A percentile compares a stretch with the other conserved stretches of the same genome.
phyloP scores from a whole-genome alignment of 2,329 filamentous ascomycete genomes.

The Cladosporium velox region DNA sequence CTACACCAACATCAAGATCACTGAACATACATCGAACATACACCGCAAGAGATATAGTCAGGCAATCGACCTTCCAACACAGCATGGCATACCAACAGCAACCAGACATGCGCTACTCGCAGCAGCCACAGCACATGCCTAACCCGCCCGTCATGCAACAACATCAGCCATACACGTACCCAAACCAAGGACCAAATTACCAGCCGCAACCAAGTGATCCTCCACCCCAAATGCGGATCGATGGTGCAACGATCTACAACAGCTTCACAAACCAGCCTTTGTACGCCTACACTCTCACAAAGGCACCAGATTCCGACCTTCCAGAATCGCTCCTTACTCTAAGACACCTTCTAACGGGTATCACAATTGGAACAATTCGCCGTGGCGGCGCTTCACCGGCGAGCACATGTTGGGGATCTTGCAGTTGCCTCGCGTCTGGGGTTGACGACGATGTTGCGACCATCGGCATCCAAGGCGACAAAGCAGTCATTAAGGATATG shows the following conservation, averaged over 20 bases:
- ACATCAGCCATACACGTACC: background rate
- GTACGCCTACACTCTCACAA: slow-evolving; percentile 1
- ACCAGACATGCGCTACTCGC: slow-evolving; percentile 11
- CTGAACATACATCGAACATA: background rate
- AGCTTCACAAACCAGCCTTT: background rate
- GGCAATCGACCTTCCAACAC: background rate
- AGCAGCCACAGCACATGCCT: background rate
- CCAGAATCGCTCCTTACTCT: background rate
- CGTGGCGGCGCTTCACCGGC: background rate
- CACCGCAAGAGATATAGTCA: background rate
- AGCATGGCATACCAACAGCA: slow-evolving; percentile 9
- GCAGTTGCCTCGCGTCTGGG: background rate
- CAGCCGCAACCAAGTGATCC: background rate
- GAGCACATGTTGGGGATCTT: background rate
- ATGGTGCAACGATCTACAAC: slow-evolving; percentile 3
- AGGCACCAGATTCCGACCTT: background rate
- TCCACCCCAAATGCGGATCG: background rate
- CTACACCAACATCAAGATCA: background rate
- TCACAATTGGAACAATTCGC: background rate
- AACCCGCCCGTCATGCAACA: background rate
- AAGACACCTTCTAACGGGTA: background rate
- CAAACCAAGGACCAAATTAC: background rate
- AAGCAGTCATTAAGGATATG: background rate
- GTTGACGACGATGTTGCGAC: background rate
- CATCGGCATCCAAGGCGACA: background rate